phyloP scores from a whole-genome alignment of 164 flowering plant genomes.

The Piper longum region DNA sequence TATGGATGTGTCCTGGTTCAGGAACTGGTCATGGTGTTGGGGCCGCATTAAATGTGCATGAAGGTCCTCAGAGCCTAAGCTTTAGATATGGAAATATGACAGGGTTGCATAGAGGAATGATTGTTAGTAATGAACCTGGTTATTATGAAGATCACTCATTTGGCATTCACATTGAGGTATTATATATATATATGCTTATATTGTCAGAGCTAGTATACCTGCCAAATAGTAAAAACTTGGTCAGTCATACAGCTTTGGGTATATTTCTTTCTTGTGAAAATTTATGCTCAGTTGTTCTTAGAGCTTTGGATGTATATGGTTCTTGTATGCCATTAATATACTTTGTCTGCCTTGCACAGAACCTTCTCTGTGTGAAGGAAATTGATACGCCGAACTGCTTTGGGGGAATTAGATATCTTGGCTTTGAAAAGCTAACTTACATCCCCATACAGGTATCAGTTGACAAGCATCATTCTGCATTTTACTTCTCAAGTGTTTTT shows the following conservation, averaged over 20 bases:
- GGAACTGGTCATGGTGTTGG: conserved; percentile 99
- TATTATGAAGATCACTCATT: conserved; percentile 92
- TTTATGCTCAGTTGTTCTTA: too few species aligned
- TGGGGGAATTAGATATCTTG: conserved; percentile 75
- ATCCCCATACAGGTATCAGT: conserved; percentile 80
- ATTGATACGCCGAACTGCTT: conserved; percentile 60
- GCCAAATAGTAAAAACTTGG: neutral
- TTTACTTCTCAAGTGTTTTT: too few species aligned
- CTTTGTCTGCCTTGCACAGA: conserved; percentile 33
- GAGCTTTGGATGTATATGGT: too few species aligned
- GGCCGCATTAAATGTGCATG: conserved; percentile 96
- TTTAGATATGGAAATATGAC: conserved; percentile 82
- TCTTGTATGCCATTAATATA: neutral
- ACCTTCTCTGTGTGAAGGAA: conserved; percentile 71
- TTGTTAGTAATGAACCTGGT: conserved; percentile 96
- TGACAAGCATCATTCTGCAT: neutral
- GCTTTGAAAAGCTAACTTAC: conserved; percentile 87
- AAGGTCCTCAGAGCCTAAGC: conserved; percentile 97
- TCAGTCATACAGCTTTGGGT: neutral
- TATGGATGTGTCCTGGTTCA: conserved; percentile 7
- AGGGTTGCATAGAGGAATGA: conserved; percentile 70
- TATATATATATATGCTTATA: neutral
- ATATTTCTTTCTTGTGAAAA: neutral
- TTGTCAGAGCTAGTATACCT: neutral
- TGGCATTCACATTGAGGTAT: conserved; percentile 93